Conservation (phyloP, 202 grass and related monocot species). For the Setaria italica region DNA sequence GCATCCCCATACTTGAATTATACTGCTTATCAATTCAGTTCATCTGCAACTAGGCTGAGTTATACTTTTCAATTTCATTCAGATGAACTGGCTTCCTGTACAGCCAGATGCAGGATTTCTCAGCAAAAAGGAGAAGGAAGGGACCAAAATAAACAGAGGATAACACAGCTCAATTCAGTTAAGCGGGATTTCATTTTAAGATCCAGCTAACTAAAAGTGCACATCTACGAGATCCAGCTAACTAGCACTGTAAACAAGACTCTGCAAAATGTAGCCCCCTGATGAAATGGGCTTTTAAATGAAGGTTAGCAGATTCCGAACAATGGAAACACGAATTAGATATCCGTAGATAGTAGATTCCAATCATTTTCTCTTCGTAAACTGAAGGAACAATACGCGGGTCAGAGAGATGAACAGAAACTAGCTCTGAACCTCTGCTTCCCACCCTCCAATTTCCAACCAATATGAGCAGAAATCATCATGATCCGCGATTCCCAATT, state of each 20-base stretch:
- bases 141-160: not conserved
- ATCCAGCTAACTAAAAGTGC: not conserved
- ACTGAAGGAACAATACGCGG: slow-evolving; percentile 5
- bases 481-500: not conserved
- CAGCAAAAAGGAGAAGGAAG: not conserved
- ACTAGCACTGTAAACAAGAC: not conserved
- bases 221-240: not conserved
- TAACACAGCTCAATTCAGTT: not conserved
- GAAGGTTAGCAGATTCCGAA: not conserved
- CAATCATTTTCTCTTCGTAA: not conserved
- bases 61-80: not conserved
- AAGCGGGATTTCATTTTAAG: not conserved
- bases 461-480: not conserved
- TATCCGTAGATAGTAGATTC: slow-evolving; percentile 6
- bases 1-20: not conserved
- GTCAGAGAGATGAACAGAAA: not conserved
- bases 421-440: slow-evolving; percentile 23
- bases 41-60: not conserved
- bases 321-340: slow-evolving; percentile 7
- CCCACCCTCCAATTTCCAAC: slow-evolving; percentile 8
- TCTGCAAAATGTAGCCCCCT: not conserved
- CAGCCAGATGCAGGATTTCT: not conserved
- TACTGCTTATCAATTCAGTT: not conserved
- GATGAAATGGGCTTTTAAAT: not conserved
- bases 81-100: not conserved